Evolutionary conservation across 306 rosid genomes (phyloP), one percentile per base, ranked within the genome.

Genomic region (Lathyrus tuberosus): DNA sequence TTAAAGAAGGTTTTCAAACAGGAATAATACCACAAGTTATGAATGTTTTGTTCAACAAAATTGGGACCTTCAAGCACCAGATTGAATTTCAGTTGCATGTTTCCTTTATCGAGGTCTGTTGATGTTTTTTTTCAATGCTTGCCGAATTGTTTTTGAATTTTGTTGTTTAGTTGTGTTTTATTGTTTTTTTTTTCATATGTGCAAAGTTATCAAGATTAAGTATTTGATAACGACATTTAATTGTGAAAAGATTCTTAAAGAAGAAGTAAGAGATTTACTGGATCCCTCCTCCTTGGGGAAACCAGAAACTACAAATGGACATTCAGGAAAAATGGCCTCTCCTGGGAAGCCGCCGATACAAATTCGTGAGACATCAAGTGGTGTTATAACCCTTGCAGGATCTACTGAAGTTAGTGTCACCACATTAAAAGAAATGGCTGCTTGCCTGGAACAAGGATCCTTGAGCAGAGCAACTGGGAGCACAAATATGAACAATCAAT

Each of bases 401-500:
- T 95, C 99, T 65, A 95, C 96, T 6, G 99, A 95, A 91, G 80
- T 89, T 57, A 70, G 99, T 73, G 99, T 95, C 31, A 73, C 81
- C 61, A 78, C 99, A 16, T 76, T 86, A 17, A 89, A 91, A 79
- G 95, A 95, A 85, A 95, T 95, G 99, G 92, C 99, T 61, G 77
- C 95, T 82, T 89, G 97, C 81, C 88, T 95, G 31, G 99, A 95
- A 77, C 99, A 95, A 68, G 99, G 99, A 58, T 95, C 99, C 28
- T 64, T 84, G 79, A 80, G 93, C 84, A 84, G 99, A 79, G 99
- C 99, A 70, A 95, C 99, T 37, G 99, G 97, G 77, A 95, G 99
- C 82, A 95, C 99, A 69, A 95, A 95, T 81, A 95, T 95, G 99
- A 95, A 95, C 76, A 95, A 89, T 74, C 99, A 95, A 78, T 95